Evolutionary conservation across 257 asterid genomes (phyloP), one percentile per base, ranked within the genome.

Genomic region (Nicotiana obtusifolia): DNA sequence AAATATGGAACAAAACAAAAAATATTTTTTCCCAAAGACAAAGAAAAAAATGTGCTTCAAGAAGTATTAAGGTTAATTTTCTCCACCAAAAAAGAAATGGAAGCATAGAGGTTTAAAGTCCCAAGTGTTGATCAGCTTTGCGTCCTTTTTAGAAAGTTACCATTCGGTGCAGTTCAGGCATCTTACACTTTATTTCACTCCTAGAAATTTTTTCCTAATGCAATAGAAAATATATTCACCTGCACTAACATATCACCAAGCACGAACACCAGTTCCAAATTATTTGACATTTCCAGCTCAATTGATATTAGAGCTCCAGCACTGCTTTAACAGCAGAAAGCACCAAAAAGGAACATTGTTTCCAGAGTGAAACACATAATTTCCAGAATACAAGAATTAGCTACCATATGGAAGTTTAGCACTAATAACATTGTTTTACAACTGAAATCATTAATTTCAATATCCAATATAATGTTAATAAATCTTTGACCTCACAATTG

Each of bases 21-120:
- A 24, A 73, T 13, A 14, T 47, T 73, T 22, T 26, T 49, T 73
- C 0, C 77, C 22, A 73, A 73, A 26, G 24, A 47, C 62, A 15
- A 73, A 73, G 16, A 62, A 49, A 47, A n/a, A 95, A 73, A 33
- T 49, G 16, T 1, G 9, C 26, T 49, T 49, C 31, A 15, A 7
- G 69, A 64, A 24, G 62, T 22, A 73, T 4, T 49, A 24, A 41
- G 2, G 1, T 0, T 41, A 9, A 41, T 41, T 41, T 41, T 41
- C 49, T 41, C 49, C 2, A 41, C 49, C 3, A 41, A 41, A 41
- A 82, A 41, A n/a, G n/a, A n/a, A 41, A 1, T 41, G 49, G 13
- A 41, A 41, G 4, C 49, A 41, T 2, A 41, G 13, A 49, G 22
- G 9, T 49, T 47, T 47, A 87, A 49, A 73, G 22, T 73, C 41